Evolutionary conservation across 1,284 basidiomycete species (phyloP).

Genomic region (Athelia sp.): DNA sequence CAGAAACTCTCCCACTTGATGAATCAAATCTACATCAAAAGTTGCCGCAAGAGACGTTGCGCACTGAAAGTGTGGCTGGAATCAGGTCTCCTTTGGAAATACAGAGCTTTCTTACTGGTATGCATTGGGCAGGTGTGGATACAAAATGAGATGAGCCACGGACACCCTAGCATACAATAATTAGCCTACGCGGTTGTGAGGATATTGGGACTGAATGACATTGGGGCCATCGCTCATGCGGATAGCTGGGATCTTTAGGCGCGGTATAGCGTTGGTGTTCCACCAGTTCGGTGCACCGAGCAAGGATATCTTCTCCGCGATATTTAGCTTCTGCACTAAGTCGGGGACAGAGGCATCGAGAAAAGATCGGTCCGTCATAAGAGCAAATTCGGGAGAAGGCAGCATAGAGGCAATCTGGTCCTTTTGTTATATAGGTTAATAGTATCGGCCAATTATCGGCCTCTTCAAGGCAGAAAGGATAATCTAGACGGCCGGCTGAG

Average conservation of each 20-base stretch:
- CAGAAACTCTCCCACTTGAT: slow-evolving; percentile 50
- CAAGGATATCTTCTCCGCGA: slow-evolving; percentile 60
- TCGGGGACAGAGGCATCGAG: slow-evolving; percentile 47
- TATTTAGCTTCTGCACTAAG: slow-evolving; percentile 46
- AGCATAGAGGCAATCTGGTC: no score
- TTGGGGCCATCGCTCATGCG: slow-evolving; percentile 68
- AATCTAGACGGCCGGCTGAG: no score
- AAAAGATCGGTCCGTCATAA: slow-evolving; percentile 29
- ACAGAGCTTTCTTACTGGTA: slow-evolving; percentile 38
- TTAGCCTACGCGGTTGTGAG: no score
- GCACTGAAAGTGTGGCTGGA: slow-evolving; percentile 33
- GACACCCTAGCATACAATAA: slow-evolving; percentile 39
- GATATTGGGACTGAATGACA: slow-evolving; percentile 23
- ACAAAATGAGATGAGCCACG: slow-evolving; percentile 65
- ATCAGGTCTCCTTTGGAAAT: neutral
- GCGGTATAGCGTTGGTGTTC: slow-evolving; percentile 56
- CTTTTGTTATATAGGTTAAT: no score
- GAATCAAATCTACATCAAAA: slow-evolving; percentile 52
- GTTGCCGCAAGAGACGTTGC: slow-evolving; percentile 66
- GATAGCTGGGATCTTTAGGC: slow-evolving; percentile 56
- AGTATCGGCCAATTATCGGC: no score
- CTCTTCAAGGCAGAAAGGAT: no score
- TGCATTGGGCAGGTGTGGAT: slow-evolving; percentile 55
- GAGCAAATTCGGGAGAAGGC: no score
- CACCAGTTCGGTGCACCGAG: slow-evolving; percentile 67